Evolutionary conservation across 2,329 filamentous ascomycete species (phyloP).

Genomic region (Colletotrichum acutatum): DNA sequence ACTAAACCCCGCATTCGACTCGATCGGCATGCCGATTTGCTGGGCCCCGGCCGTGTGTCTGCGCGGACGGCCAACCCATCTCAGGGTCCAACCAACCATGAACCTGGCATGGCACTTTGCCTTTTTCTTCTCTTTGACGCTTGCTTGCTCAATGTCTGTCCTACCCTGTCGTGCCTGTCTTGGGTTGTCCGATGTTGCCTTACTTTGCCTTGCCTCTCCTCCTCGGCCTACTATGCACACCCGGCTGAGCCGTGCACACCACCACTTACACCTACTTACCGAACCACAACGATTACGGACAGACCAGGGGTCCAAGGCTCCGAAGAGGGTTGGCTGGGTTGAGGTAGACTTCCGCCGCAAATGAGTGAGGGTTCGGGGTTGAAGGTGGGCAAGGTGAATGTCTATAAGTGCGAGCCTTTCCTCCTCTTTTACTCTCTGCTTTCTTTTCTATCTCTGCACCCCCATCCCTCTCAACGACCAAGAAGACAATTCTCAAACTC

Average conservation of each 20-base stretch:
- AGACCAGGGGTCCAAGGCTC: constrained; percentile 34
- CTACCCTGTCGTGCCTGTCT: not conserved
- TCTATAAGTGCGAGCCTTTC: constrained; percentile 30
- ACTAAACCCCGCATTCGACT: constrained; percentile 31
- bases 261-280: constrained; percentile 9
- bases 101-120: constrained; percentile 3
- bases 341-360: not conserved
- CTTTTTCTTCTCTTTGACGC: not conserved
- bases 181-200: not conserved
- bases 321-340: constrained; percentile 1
- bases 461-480: not conserved
- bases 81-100: constrained; percentile 34
- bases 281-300: constrained; percentile 11
- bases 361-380: constrained; percentile 6
- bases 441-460: no score
- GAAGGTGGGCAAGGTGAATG: constrained; percentile 12
- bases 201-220: not conserved
- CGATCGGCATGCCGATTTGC: constrained; percentile 26
- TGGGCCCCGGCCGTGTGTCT: constrained; percentile 8
- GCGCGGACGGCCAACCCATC: constrained; percentile 14
- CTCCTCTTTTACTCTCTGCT: not conserved
- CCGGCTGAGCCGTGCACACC: constrained; percentile 23
- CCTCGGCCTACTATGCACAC: constrained; percentile 9
- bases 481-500: not conserved
- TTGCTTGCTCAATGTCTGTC: not conserved